Evolutionary conservation across 1,284 basidiomycete genomes (phyloP).

Genomic region (Heterobasidion annosum): DNA sequence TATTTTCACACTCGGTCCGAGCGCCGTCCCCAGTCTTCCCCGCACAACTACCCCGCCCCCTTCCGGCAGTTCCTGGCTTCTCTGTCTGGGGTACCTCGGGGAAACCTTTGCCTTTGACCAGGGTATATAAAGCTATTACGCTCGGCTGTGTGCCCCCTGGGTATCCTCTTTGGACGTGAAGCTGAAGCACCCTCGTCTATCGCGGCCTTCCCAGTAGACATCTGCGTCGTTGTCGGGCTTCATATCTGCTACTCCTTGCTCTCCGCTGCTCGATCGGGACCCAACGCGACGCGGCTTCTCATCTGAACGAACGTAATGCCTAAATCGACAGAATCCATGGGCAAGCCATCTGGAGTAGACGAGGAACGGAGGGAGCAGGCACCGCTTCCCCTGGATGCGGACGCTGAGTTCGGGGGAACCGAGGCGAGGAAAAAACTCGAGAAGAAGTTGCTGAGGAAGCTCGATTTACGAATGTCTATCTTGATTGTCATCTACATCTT

Average conservation of each 20-base stretch:
- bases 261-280: too few species aligned
- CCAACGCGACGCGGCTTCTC: too few species aligned
- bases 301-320: too few species aligned
- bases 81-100: background rate
- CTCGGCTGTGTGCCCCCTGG: too few species aligned
- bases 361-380: background rate
- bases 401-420: conserved; percentile 33
- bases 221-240: too few species aligned
- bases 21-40: background rate
- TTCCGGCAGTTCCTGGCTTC: background rate
- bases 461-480: conserved; percentile 58
- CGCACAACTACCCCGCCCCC: background rate
- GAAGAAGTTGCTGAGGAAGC: conserved; percentile 42
- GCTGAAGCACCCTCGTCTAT: too few species aligned
- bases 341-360: background rate
- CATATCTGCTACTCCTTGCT: too few species aligned
- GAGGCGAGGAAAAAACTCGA: conserved; percentile 37
- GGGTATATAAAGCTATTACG: background rate
- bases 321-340: background rate
- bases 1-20: background rate
- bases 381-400: conserved; percentile 9
- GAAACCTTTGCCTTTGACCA: background rate
- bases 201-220: too few species aligned
- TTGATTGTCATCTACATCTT: conserved; percentile 65
- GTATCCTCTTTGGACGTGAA: too few species aligned